A percentile compares a stretch with the other conserved stretches of the same genome.
Conservation (phyloP, 371 early-diverging fungal species). For the Actinomortierella wolfii region DNA sequence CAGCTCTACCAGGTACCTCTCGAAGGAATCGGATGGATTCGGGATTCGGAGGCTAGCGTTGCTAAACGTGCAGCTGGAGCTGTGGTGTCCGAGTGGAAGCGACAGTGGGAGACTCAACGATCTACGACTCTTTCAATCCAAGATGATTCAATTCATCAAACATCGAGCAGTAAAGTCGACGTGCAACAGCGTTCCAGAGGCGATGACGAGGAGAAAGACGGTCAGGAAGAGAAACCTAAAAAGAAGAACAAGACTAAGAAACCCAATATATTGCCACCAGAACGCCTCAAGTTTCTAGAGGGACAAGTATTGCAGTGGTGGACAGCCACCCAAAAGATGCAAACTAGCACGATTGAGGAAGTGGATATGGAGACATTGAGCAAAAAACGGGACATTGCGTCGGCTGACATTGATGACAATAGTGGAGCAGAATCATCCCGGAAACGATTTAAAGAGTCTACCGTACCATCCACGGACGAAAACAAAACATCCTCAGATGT, state of each 20-base stretch:
- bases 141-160: no score
- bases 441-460: no score
- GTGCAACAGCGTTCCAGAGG: not conserved
- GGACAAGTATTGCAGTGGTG: constrained; percentile 23
- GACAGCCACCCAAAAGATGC: constrained; percentile 2
- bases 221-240: constrained; percentile 3
- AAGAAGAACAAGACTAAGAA: constrained; percentile 12
- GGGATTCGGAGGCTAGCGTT: constrained; percentile 30
- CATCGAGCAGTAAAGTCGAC: not conserved
- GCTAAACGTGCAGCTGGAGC: constrained; percentile 42
- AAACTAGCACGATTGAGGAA: not conserved
- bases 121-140: no score
- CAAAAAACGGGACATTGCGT: constrained; percentile 11
- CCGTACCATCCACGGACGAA: no score
- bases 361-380: not conserved
- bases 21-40: constrained; percentile 45
- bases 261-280: constrained; percentile 18
- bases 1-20: constrained; percentile 24
- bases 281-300: constrained; percentile 21
- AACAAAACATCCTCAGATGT: no score
- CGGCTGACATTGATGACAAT: not conserved
- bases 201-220: not conserved
- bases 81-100: constrained; percentile 29
- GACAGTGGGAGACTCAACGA: constrained; percentile 18
- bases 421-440: no score